Evolutionary conservation across 176 grass and related monocot genomes (phyloP), one percentile per base, ranked within the genome.

Genomic region (Paspalum vaginatum): DNA sequence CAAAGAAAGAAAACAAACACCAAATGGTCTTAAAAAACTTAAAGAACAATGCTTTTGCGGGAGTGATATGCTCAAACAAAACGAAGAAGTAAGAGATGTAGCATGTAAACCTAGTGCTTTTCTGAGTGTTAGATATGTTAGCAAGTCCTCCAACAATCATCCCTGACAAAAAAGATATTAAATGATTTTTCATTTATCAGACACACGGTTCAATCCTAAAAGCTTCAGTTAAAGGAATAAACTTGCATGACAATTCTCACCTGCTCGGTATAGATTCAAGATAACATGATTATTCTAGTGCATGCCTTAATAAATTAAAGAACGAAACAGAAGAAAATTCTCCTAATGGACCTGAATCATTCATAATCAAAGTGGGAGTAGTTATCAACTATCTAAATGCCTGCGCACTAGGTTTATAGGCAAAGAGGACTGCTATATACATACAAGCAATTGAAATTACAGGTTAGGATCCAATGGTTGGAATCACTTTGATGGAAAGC

Each of bases 61-160:
- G 2, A 37, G 5, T 7, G 25, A 58, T 46, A 61, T 54, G 21
- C 7, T 79, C 25, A 38, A 84, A 25, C 50, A 59, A 61, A 25
- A 80, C 48, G 56, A 72, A 58, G 6, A 71, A 46, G 12, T 4
- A 45, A 22, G 44, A 58, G 38, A n/a, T 68, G 68, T 52, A 72
- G 27, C 25, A 37, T 68, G 59, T 80, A 80, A 21, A 97, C 95
- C 95, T 95, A 26, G 85, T 99, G 71, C 54, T 99, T 74, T 79
- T 91, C 72, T 91, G 90, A 55, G 90, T 87, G 53, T 95, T 91
- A 72, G 92, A 99, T 87, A 99, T 81, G 50, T 95, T 95, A 75
- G 96, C 92, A 77, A 99, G 82, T 47, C 79, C 88, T 72, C 92
- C 96, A 86, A 99, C 90, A 83, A 90, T 91, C 82, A 94, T 72